Evolutionary conservation across 192 early-diverging fungal genomes (phyloP), one percentile per base, ranked within the genome.

Genomic region (Gryganskiella cystojenkinii): DNA sequence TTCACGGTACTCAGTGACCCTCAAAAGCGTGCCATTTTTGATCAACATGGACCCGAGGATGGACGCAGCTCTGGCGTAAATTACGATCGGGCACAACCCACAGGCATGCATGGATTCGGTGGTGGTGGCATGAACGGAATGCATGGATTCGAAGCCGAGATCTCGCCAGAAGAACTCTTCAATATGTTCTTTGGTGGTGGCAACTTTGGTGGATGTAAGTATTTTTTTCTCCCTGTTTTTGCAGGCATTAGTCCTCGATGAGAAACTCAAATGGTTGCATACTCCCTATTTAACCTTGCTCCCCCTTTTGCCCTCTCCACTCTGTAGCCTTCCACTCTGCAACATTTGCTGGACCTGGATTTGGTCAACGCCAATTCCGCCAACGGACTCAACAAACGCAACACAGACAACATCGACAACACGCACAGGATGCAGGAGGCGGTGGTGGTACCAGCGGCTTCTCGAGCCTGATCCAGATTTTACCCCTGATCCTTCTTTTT

Each of bases 131-230:
- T 52, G 56, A 19, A 60, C 31, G 43, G 51, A 37, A 53, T 56
- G 52, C 65, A 66, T 51, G 65, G 81, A 43, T 78, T 67, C 28
- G 74, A 76, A 44, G 89, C 92, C 24, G 97, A 97, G 67, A 85
- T 97, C 22, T 90, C 88, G 20, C 95, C 97, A 24, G 97, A 99
- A 71, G 97, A 99, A 37, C 80, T 99, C 20, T 96, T 99, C 83
- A 95, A 96, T 69, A 95, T 95, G 93, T 99, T 99, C 69, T 96
- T 98, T 81, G 92, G 93, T 2, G 89, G 88, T 28, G 90, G 91
- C 35, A 81, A 78, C 13, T 83, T 88, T 47, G 84, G 90, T 15
- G 82, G 71, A 17, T 66, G 72, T 72, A 79, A 47, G 78, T 60
- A 25, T 43, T 42, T 25, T 34, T 19, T 45, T 25, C 24, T 42